Conservation (phyloP, 2,329 filamentous ascomycete species). For the Teratosphaeria destructans region DNA sequence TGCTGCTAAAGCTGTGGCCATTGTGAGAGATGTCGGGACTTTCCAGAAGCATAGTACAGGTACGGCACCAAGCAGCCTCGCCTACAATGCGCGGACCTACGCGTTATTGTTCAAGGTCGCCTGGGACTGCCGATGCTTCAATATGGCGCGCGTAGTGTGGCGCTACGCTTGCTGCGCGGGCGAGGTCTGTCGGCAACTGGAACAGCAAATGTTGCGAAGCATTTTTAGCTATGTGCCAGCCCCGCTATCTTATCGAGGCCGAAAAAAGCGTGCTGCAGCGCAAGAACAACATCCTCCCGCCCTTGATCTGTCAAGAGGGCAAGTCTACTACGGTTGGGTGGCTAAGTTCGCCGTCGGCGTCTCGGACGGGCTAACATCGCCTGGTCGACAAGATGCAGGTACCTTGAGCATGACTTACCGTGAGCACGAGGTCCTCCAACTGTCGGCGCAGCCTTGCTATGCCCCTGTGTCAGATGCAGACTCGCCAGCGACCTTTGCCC, state of each 20-base stretch:
- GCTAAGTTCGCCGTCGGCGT: constrained; percentile 18
- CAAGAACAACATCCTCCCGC: neutral
- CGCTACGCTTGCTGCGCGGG: constrained; percentile 22
- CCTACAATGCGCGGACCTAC: constrained; percentile 8
- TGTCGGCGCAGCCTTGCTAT: neutral
- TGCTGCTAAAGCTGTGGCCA: constrained; percentile 10
- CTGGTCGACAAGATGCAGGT: neutral
- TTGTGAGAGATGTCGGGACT: constrained; percentile 5
- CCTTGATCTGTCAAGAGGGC: neutral
- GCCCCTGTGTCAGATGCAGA: neutral
- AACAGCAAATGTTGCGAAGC: constrained; percentile 6
- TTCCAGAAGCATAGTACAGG: neutral
- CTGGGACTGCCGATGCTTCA: constrained; percentile 15
- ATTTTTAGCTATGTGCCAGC: neutral
- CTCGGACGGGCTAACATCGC: neutral
- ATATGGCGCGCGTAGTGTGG: constrained; percentile 24
- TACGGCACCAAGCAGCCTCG: constrained; percentile 1
- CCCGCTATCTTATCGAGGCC: neutral
- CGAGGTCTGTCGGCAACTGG: constrained; percentile 7
- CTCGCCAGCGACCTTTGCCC: neutral
- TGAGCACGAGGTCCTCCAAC: neutral
- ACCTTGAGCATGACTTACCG: neutral
- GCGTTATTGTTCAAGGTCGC: constrained; percentile 16
- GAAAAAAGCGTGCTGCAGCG: neutral
- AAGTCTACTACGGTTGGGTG: constrained; percentile 11